These are phyloP conservation scores for Oryza punctata DNA, from an alignment of 176 grass and related monocot genomes.

Conservation along the genomic window DNA sequence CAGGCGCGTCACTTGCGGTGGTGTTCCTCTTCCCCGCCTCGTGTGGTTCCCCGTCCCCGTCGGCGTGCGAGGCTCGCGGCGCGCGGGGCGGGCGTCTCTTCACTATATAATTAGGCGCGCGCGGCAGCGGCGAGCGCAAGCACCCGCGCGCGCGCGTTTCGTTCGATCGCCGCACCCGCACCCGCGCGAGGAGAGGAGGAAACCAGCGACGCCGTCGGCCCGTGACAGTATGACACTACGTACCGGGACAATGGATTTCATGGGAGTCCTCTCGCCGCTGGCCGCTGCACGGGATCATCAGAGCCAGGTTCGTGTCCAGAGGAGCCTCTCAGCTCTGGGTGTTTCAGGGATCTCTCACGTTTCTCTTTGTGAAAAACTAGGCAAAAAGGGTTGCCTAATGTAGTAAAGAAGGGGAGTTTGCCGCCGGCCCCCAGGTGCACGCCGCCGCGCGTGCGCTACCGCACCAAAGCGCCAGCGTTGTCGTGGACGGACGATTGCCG, in stretches of 20 bases:
- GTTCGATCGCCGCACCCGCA: not conserved
- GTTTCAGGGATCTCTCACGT: not conserved
- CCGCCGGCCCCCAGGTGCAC: not conserved
- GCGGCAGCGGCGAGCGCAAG: not conserved
- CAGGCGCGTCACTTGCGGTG: too few relatives aligned
- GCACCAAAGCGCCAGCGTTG: not conserved
- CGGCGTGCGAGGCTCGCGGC: too few relatives aligned
- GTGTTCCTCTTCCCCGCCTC: not conserved
- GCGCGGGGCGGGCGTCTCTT: too few relatives aligned
- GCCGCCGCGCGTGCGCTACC: not conserved
- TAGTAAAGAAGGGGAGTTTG: not conserved
- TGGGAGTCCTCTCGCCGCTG: constrained; percentile 19
- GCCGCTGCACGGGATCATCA: not conserved
- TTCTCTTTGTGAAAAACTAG: not conserved
- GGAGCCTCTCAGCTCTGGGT: not conserved
- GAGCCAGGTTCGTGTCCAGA: not conserved
- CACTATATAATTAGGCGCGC: not conserved
- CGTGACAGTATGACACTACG: too few relatives aligned
- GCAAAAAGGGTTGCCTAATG: not conserved
- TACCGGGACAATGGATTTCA: constrained; percentile 21
- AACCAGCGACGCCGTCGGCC: not conserved
- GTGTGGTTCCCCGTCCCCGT: not conserved
- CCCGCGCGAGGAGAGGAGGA: not conserved
- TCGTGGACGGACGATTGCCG: not conserved
- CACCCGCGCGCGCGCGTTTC: not conserved